Evolutionary conservation across 2,329 filamentous ascomycete species (phyloP).

Genomic region (Monilinia vaccinii-corymbosi): DNA sequence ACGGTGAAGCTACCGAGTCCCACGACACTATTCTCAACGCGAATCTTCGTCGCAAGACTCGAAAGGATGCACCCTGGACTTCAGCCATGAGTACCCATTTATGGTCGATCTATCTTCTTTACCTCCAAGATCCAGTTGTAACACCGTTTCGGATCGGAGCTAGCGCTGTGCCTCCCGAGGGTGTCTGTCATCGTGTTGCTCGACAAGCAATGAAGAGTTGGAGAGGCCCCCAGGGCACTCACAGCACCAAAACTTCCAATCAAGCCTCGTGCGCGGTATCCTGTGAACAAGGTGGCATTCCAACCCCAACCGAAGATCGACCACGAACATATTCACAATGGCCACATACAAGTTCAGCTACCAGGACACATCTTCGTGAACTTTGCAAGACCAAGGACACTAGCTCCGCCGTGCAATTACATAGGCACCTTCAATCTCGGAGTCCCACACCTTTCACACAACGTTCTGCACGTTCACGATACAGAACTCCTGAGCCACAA

Average conservation of each 20-base stretch:
- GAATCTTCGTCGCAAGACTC: slow-evolving; percentile 25
- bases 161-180: slow-evolving; percentile 54
- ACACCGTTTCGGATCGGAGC: slow-evolving; percentile 57
- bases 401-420: slow-evolving; percentile 35
- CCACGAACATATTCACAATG: slow-evolving; percentile 45
- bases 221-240: slow-evolving; percentile 45
- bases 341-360: slow-evolving; percentile 56
- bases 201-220: slow-evolving; percentile 57
- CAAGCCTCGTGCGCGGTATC: slow-evolving; percentile 16
- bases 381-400: slow-evolving; percentile 48
- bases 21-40: slow-evolving; percentile 16
- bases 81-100: slow-evolving; percentile 56
- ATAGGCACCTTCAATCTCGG: slow-evolving; percentile 39
- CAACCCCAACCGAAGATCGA: slow-evolving; percentile 43
- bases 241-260: neutral
- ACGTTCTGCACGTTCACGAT: slow-evolving; percentile 40
- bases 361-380: slow-evolving; percentile 51
- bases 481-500: slow-evolving; percentile 38
- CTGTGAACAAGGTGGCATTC: slow-evolving; percentile 41
- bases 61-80: slow-evolving; percentile 47
- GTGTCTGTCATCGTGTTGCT: slow-evolving; percentile 56
- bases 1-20: neutral
- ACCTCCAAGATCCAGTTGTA: slow-evolving; percentile 57
- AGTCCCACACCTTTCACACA: slow-evolving; percentile 49
- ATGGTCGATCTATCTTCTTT: slow-evolving; percentile 56